Percentiles rank a stretch among this genome's conserved stretches.
phyloP scores from a whole-genome alignment of 2,329 filamentous ascomycete species.

The Beauveria varroae region DNA sequence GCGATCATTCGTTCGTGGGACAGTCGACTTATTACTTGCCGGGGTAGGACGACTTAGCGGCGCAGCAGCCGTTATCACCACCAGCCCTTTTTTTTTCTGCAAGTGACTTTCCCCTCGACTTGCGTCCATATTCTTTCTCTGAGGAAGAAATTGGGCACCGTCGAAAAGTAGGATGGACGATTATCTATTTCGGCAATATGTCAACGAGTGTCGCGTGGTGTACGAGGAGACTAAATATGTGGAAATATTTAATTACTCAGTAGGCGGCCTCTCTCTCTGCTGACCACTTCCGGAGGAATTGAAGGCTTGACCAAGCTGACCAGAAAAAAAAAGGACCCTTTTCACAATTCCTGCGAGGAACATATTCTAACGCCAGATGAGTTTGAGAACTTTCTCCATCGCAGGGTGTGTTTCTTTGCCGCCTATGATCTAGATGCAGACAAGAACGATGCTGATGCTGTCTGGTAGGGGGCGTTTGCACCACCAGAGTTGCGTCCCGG shows the following conservation, averaged over 20 bases:
- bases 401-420: constrained; percentile 31
- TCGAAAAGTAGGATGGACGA: constrained; percentile 39
- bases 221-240: constrained; percentile 47
- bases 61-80: not conserved
- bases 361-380: constrained; percentile 45
- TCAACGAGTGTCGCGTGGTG: constrained; percentile 41
- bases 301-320: not conserved
- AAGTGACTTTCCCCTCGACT: not conserved
- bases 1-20: not conserved
- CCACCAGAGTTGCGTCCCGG: constrained; percentile 34
- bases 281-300: no score
- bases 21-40: not conserved
- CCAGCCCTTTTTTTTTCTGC: not conserved
- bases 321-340: constrained; percentile 30
- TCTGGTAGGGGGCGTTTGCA: constrained; percentile 44
- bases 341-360: constrained; percentile 42
- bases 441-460: not conserved
- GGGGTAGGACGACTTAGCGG: not conserved
- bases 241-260: constrained; percentile 53
- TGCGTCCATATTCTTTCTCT: not conserved
- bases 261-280: constrained; percentile 24
- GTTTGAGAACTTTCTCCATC: constrained; percentile 49
- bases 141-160: not conserved
- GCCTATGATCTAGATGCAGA: not conserved
- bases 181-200: constrained; percentile 45